phyloP scores from a whole-genome alignment of 2,329 filamentous ascomycete species.

The Ophiostoma ulmi region DNA sequence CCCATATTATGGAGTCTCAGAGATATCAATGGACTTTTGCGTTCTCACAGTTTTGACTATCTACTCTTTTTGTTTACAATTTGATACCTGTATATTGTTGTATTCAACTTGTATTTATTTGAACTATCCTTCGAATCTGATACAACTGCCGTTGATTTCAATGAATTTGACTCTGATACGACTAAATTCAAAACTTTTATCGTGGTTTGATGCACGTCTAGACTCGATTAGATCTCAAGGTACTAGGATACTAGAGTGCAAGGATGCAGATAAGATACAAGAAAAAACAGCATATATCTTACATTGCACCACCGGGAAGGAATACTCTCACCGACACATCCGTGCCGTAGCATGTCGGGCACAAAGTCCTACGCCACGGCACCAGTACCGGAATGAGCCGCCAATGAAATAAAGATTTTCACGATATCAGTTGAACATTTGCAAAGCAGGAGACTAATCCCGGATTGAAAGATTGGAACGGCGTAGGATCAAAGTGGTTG shows the following conservation, averaged over 20 bases:
- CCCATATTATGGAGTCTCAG: neutral
- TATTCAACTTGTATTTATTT: neutral
- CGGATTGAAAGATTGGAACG: neutral
- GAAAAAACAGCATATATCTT: neutral
- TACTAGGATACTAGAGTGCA: neutral
- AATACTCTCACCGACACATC: neutral
- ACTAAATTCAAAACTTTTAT: neutral
- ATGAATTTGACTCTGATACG: neutral
- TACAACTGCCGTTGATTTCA: neutral
- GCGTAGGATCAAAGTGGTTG: neutral
- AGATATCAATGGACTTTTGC: conserved; percentile 3
- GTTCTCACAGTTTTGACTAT: neutral
- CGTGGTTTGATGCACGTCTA: neutral
- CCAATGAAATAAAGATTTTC: neutral
- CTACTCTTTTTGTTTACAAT: neutral
- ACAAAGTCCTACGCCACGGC: conserved; percentile 1
- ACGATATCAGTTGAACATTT: neutral
- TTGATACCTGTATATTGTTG: neutral
- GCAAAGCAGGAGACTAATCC: neutral
- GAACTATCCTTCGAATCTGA: neutral
- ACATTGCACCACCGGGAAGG: neutral
- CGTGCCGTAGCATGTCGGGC: neutral
- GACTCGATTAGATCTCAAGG: neutral
- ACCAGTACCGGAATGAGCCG: neutral
- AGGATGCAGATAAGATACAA: neutral